Conservation (phyloP, 2,329 filamentous ascomycete species). For the Didymellaceae sp. region DNA sequence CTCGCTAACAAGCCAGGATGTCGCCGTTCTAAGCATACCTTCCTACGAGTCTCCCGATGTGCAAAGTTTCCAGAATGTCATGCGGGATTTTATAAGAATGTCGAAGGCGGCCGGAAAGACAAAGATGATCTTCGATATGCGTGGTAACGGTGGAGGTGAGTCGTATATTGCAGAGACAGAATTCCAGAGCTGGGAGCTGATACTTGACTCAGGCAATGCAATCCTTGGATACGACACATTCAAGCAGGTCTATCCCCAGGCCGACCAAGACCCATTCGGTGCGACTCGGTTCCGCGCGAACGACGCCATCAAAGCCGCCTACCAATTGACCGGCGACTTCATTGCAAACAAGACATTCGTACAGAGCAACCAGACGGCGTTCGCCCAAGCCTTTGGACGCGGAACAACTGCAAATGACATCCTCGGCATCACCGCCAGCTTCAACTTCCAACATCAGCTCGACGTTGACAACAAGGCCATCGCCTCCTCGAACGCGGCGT, state of each 20-base stretch:
- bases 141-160: constrained; percentile 61
- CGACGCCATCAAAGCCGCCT: constrained; percentile 47
- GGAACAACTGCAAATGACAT: constrained; percentile 30
- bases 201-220: constrained; percentile 50
- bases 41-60: constrained; percentile 46
- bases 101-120: constrained; percentile 58
- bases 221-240: constrained; percentile 56
- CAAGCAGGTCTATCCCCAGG: constrained; percentile 60
- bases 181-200: background rate
- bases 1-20: constrained; percentile 49
- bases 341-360: constrained; percentile 36
- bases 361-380: constrained; percentile 38
- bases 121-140: constrained; percentile 70
- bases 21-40: constrained; percentile 55
- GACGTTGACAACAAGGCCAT: constrained; percentile 40
- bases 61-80: constrained; percentile 48
- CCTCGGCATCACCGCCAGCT: constrained; percentile 32
- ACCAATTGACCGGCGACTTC: constrained; percentile 42
- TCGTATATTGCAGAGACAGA: background rate
- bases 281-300: constrained; percentile 57
- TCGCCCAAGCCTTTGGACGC: constrained; percentile 33
- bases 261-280: constrained; percentile 51
- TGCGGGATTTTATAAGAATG: constrained; percentile 56
- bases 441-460: constrained; percentile 45
- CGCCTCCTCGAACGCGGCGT: constrained; percentile 45